phyloP scores from a whole-genome alignment of 2,329 filamentous ascomycete genomes.

The Byssochlamys sp. region DNA sequence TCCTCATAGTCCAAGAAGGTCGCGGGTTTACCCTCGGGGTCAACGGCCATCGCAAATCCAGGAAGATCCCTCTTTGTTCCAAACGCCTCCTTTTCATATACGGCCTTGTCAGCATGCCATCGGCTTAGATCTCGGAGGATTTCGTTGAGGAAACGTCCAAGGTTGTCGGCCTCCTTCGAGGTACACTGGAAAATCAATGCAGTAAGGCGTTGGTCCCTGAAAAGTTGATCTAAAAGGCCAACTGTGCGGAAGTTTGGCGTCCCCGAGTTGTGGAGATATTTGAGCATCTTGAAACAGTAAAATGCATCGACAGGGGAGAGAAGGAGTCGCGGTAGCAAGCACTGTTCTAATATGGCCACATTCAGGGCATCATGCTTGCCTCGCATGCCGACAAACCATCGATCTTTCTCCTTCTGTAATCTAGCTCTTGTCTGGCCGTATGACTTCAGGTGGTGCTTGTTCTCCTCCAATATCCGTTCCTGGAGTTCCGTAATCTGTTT shows the following conservation, averaged over 20 bases:
- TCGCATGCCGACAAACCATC: slow-evolving; percentile 64
- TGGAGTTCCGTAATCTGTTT: slow-evolving; percentile 60
- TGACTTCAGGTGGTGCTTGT: slow-evolving; percentile 57
- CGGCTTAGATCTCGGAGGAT: slow-evolving; percentile 66
- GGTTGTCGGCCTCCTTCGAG: slow-evolving; percentile 78
- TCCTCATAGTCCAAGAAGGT: slow-evolving; percentile 72
- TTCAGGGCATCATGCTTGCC: slow-evolving; percentile 59
- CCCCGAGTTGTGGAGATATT: slow-evolving; percentile 73
- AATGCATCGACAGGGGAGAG: slow-evolving; percentile 80
- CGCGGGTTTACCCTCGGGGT: slow-evolving; percentile 59
- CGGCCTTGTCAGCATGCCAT: slow-evolving; percentile 70
- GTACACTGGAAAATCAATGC: slow-evolving; percentile 82
- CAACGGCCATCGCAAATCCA: slow-evolving; percentile 69
- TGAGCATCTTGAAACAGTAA: slow-evolving; percentile 77
- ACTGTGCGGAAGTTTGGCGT: slow-evolving; percentile 80
- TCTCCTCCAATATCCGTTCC: slow-evolving; percentile 62
- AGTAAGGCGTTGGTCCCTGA: slow-evolving; percentile 70
- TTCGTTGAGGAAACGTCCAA: slow-evolving; percentile 83
- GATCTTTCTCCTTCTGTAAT: slow-evolving; percentile 63
- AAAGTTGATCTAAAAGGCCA: slow-evolving; percentile 72
- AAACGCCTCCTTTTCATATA: slow-evolving; percentile 75
- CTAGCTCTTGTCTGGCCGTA: slow-evolving; percentile 59
- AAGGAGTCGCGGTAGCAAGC: slow-evolving; percentile 77
- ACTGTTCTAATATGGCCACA: slow-evolving; percentile 74
- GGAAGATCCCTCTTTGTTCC: slow-evolving; percentile 56